Conservation (phyloP, 164 flowering plant genomes). For the Cinnamomum micranthum region DNA sequence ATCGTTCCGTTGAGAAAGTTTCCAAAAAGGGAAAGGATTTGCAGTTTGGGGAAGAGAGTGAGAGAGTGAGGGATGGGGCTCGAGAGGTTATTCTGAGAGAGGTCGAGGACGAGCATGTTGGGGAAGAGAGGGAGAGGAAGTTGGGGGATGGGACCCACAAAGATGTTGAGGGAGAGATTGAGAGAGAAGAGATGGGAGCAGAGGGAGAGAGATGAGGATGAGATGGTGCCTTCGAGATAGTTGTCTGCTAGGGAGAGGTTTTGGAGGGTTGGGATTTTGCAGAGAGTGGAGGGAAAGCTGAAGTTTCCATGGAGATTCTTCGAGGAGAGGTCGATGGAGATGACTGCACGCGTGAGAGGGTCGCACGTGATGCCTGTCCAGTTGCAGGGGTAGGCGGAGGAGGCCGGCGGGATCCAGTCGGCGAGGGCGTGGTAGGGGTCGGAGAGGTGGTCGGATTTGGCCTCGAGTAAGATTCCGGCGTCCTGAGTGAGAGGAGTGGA, state of each 20-base stretch:
- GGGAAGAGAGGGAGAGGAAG: conserved; percentile 32
- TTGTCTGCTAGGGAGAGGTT: conserved; percentile 41
- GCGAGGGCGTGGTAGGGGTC: conserved; percentile 5
- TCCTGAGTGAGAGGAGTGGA: background rate
- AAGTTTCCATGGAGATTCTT: conserved; percentile 42
- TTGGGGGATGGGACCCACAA: conserved; percentile 56
- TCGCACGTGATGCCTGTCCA: conserved; percentile 75
- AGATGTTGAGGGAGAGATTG: conserved; percentile 33
- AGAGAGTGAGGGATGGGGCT: conserved; percentile 56
- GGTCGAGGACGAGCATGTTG: conserved; percentile 30
- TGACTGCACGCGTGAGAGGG: conserved; percentile 12
- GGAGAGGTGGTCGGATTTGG: background rate
- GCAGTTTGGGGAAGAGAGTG: conserved; percentile 42
- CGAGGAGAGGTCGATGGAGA: conserved; percentile 33
- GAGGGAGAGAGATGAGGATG: conserved; percentile 26
- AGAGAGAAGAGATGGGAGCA: conserved; percentile 42
- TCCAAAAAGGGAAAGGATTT: conserved; percentile 24
- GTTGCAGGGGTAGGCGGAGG: conserved; percentile 33
- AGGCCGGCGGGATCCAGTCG: conserved; percentile 10
- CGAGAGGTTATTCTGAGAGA: conserved; percentile 50
- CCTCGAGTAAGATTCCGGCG: conserved; percentile 13
- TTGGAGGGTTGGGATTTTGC: conserved; percentile 49
- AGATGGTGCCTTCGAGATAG: conserved; percentile 29
- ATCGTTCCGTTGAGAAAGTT: conserved; percentile 54
- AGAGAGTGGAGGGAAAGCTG: conserved; percentile 37